Evolutionary conservation across 2,329 filamentous ascomycete genomes (phyloP).

Genomic region (Pestalotiopsis sp.): DNA sequence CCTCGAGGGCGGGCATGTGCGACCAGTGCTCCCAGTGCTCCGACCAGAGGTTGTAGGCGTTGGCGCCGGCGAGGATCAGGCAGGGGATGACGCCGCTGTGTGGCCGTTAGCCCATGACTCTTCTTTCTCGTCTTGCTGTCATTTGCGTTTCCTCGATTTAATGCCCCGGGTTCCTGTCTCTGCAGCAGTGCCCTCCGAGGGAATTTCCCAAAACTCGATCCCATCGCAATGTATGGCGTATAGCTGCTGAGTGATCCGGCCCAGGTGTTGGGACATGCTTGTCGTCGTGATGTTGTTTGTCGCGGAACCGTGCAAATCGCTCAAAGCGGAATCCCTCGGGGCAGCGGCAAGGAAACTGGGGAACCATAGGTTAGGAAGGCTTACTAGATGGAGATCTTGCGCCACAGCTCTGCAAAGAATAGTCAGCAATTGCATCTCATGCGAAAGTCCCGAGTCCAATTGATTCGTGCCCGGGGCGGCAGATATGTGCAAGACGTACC

Average conservation of each 20-base stretch:
- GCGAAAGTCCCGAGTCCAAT: background rate
- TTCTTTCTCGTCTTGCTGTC: background rate
- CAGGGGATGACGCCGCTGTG: slow-evolving; percentile 74
- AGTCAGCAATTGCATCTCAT: slow-evolving; percentile 33
- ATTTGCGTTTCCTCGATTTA: background rate
- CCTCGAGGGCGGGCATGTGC: slow-evolving; percentile 85
- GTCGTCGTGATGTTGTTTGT: background rate
- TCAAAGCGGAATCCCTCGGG: slow-evolving; percentile 2
- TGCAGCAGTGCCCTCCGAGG: background rate
- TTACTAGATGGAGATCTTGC: slow-evolving; percentile 95
- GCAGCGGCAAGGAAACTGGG: background rate
- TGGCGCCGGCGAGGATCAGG: slow-evolving; percentile 72
- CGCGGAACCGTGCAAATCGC: slow-evolving; percentile 10
- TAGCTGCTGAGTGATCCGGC: background rate
- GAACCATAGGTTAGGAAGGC: slow-evolving; percentile 42
- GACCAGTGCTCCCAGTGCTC: slow-evolving; percentile 97
- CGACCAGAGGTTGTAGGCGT: slow-evolving; percentile 89
- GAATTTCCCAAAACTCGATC: background rate
- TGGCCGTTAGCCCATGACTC: slow-evolving; percentile 14
- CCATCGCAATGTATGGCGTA: background rate
- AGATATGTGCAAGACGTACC: slow-evolving; percentile 58
- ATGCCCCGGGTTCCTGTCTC: background rate
- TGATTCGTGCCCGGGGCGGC: background rate
- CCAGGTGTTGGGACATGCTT: background rate
- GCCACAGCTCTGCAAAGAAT: slow-evolving; percentile 76